Evolutionary conservation across 2,329 filamentous ascomycete species (phyloP).

Genomic region (Calycina herbarum): DNA sequence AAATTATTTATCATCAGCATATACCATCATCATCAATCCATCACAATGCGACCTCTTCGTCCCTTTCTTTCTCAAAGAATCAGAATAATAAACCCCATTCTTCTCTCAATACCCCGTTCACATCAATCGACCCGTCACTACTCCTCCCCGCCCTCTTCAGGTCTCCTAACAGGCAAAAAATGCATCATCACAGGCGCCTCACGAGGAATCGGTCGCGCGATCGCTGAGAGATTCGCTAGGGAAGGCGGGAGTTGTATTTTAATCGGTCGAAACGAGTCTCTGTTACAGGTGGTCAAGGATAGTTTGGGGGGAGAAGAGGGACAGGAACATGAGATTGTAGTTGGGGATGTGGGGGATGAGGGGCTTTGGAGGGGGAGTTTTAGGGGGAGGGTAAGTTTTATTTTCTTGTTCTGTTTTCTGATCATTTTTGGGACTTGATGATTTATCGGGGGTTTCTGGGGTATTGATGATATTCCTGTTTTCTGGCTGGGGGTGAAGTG

Average conservation of each 20-base stretch:
- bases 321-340: conserved; percentile 23
- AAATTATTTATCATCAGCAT: not conserved
- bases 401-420: not conserved
- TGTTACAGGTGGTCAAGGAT: conserved; percentile 65
- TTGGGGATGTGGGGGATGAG: conserved; percentile 34
- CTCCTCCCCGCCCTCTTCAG: not conserved
- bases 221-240: conserved; percentile 64
- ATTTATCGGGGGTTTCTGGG: no score
- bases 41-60: not conserved
- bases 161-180: not conserved
- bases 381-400: conserved; percentile 23
- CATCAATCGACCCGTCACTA: not conserved
- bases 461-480: no score
- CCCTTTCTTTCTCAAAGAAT: not conserved
- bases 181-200: conserved; percentile 63
- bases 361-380: conserved; percentile 31
- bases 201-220: conserved; percentile 67
- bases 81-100: not conserved
- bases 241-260: conserved; percentile 62
- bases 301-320: conserved; percentile 5
- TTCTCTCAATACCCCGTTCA: not conserved
- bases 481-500: conserved; percentile 16
- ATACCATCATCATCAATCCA: not conserved
- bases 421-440: no score
- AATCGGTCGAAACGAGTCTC: conserved; percentile 55